These are phyloP conservation scores for Scheffersomyces insectosa DNA, from an alignment of 1,139 yeast genomes.

Conservation along the genomic window DNA sequence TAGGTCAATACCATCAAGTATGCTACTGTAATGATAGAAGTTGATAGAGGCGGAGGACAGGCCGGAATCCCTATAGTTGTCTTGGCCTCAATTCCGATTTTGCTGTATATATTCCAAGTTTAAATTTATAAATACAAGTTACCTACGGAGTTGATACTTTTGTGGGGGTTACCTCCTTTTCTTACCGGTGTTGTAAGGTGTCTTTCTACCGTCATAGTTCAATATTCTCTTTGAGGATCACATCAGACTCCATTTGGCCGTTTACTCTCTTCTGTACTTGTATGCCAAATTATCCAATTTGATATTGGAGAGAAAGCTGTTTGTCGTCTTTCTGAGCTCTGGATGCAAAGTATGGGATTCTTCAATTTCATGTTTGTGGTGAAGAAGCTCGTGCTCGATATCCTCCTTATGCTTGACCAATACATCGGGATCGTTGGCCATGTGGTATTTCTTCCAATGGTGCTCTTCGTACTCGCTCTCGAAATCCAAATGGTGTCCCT, in stretches of 20 bases:
- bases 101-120: too few relatives aligned
- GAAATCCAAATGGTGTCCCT: constrained; percentile 96
- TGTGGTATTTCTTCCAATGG: constrained; percentile 89
- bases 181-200: too few relatives aligned
- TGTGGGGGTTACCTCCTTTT: too few relatives aligned
- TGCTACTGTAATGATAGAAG: not conserved
- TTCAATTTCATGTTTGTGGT: constrained; percentile 85
- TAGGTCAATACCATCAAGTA: not conserved
- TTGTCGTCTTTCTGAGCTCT: constrained; percentile 38
- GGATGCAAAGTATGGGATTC: constrained; percentile 44
- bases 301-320: constrained; percentile 33
- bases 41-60: too few relatives aligned
- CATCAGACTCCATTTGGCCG: too few relatives aligned
- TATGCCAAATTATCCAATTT: constrained; percentile 36
- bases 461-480: constrained; percentile 93
- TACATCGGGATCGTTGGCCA: constrained; percentile 80
- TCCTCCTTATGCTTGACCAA: constrained; percentile 82
- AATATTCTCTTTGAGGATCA: too few relatives aligned
- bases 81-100: too few relatives aligned
- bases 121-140: too few relatives aligned
- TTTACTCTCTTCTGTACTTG: constrained; percentile 24
- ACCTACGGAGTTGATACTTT: too few relatives aligned
- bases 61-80: too few relatives aligned
- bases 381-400: constrained; percentile 83
- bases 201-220: too few relatives aligned